Evolutionary conservation across 208 protist genomes (phyloP), one percentile per base, ranked within the genome.

Genomic region (Wallacemonas sp.): DNA sequence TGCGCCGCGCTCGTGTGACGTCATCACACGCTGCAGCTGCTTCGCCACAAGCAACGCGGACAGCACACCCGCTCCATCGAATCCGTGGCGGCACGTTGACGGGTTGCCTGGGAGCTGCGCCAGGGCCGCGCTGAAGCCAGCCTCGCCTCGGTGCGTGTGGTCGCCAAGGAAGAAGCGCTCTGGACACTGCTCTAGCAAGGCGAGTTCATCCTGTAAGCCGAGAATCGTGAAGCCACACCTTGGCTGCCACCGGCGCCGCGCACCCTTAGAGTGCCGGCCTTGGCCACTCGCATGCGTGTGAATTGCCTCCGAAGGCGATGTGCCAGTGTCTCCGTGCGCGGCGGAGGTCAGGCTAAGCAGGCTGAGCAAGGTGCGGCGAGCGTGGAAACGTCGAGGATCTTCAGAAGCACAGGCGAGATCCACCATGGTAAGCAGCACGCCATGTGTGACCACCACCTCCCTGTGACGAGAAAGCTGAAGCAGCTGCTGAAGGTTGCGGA

Each of bases 161-260:
- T 15, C 17, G 21, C 14, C 64, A 9, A 70, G 39, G 56, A 75
- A 81, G 46, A 89, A 77, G 19, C 84, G 76, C 62, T 89, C 84
- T 12, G 55, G 62, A 64, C 82, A 84, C 21, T 39, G 30, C 62
- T 88, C 79, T 19, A 94, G 73, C 38, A 94, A 47, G 36, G 74
- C 76, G 60, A 95, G 61, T 69, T 95, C 89, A 53, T 95, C 89
- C 39, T 89, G 82, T 8, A 93, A 62, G 11, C 89, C 89, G 4
- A 95, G 56, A 17, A 95, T 49, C 0, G 89, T 95, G n/a, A 93
- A 72, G 21, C 85, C 85, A 31, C 69, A 58, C 4, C 30, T 61
- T n/a, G 60, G 62, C 30, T 67, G 45, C 45, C 42, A 33, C 46
- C 47, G 47, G 22, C 58, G 56, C 15, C 47, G 64, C 33, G 55